These are phyloP conservation scores for Amylostereum chailletii DNA, from an alignment of 1,284 basidiomycete species.

Conservation along the genomic window DNA sequence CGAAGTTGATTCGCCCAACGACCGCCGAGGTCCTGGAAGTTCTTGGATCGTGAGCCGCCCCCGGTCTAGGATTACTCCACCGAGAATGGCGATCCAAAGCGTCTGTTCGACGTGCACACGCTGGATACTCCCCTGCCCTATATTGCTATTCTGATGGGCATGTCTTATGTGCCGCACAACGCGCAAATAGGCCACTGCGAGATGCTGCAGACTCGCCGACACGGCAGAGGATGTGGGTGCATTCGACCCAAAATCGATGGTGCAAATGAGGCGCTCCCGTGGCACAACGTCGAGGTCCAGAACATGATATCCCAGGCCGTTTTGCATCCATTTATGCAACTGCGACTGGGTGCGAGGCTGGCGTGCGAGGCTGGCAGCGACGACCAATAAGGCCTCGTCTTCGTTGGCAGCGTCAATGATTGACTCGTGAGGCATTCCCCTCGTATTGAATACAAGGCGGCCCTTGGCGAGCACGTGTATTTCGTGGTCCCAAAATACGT, in stretches of 20 bases:
- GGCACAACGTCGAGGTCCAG: constrained; percentile 12
- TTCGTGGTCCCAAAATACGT: constrained; percentile 17
- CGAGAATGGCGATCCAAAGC: constrained; percentile 19
- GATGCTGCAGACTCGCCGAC: constrained; percentile 16
- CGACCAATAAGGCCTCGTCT: constrained; percentile 14
- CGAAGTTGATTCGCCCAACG: constrained; percentile 13
- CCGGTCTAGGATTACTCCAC: constrained; percentile 16
- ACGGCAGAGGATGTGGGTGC: constrained; percentile 14
- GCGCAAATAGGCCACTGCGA: constrained; percentile 16
- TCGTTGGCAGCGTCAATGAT: constrained; percentile 15
- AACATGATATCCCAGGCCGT: not conserved
- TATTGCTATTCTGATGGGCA: not conserved
- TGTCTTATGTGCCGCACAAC: constrained; percentile 17
- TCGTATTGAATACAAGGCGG: constrained; percentile 7
- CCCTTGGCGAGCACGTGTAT: constrained; percentile 11
- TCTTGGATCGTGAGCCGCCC: constrained; percentile 19
- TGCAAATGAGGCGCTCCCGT: constrained; percentile 11
- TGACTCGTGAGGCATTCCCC: constrained; percentile 7
- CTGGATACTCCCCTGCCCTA: constrained; percentile 6
- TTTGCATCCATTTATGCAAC: constrained; percentile 10
- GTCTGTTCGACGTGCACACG: constrained; percentile 16
- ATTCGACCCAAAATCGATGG: constrained; percentile 21
- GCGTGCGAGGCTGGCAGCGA: constrained; percentile 19
- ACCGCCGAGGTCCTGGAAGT: constrained; percentile 16
- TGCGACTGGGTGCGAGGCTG: constrained; percentile 17